Evolutionary conservation across 352 stramenopile genomes (phyloP), one percentile per base, ranked within the genome.

Genomic region (Thraustotheca clavata): DNA sequence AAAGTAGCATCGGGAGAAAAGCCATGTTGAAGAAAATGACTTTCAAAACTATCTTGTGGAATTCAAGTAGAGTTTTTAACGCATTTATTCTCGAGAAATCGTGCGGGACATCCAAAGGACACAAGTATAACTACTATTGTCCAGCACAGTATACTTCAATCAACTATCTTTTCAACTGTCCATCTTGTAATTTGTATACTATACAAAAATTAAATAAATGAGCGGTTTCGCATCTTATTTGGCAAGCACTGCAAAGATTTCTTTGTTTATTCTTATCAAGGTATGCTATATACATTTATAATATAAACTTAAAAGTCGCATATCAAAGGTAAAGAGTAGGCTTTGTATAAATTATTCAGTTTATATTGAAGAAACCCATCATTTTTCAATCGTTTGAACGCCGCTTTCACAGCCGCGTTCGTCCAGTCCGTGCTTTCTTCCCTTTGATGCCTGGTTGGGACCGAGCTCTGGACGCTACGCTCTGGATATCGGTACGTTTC

Each of bases 401-500:
- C 38, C 16, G 16, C 38, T 20, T 43, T 20, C 16, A 18, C 38
- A 16, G 38, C 38, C 38, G n/a, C 12, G 11, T 11, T 9, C 31
- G 43, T 24, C 31, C 24, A 9, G n/a, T 18, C 43, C n/a, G 43
- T 7, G 3, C 2, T 14, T 18, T 31, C 7, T 20, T 46, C 40
- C 26, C 12, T 26, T 65, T 43, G 40, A 65, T 65, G 57, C 57
- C 57, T 43, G 35, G 35, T 31, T 65, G 57, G 57, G 57, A 43
- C 46, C 57, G 57, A 26, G 57, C 52, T 57, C 41, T 65, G 35
- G 57, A 65, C 57, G 57, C 57, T 55, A 43, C 47, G 24, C 57
- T 65, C 47, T 65, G 57, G 57, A 65, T 57, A 54, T 29, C 57
- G 20, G 57, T 65, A 65, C 57, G 40, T 40, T 5, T 9, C 52